These are phyloP conservation scores for Russula vinacea DNA, from an alignment of 768 basidiomycete species.

Conservation along the genomic window DNA sequence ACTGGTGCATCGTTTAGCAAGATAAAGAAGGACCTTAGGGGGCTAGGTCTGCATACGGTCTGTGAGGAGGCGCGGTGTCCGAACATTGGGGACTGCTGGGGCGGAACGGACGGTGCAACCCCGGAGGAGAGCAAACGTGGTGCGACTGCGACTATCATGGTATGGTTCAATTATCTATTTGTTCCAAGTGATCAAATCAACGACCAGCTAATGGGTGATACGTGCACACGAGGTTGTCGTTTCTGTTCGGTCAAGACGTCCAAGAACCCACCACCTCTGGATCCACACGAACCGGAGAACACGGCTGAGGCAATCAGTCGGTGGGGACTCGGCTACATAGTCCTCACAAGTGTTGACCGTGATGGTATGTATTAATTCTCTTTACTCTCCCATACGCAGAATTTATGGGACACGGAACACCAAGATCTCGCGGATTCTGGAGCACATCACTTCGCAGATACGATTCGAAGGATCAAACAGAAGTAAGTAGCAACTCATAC, in stretches of 20 bases:
- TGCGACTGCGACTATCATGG: slow-evolving; percentile 99
- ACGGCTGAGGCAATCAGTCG: slow-evolving; percentile 97
- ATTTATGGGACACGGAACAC: slow-evolving; percentile 1
- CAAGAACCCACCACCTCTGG: slow-evolving; percentile 79
- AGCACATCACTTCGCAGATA: slow-evolving; percentile 91
- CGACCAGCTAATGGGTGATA: slow-evolving; percentile 93
- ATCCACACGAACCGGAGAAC: slow-evolving; percentile 95
- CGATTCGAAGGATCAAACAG: slow-evolving; percentile 91
- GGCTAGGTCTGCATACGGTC: slow-evolving; percentile 89
- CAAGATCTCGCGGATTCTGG: slow-evolving; percentile 93
- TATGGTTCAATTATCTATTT: slow-evolving; percentile 36
- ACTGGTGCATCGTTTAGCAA: slow-evolving; percentile 83
- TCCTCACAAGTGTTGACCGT: slow-evolving; percentile 92
- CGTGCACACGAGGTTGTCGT: slow-evolving; percentile 94
- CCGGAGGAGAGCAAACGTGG: slow-evolving; percentile 71
- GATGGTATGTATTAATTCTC: slow-evolving; percentile 61
- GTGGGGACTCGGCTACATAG: slow-evolving; percentile 98
- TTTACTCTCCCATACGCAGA: not conserved
- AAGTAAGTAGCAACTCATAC: slow-evolving; percentile 52
- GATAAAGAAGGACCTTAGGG: slow-evolving; percentile 94
- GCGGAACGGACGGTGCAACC: slow-evolving; percentile 66
- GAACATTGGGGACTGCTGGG: slow-evolving; percentile 99
- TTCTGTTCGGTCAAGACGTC: slow-evolving; percentile 99
- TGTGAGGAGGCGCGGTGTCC: slow-evolving; percentile 99
- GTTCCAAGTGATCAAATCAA: not conserved